Percentiles rank a stretch among this genome's conserved stretches.
phyloP scores from a whole-genome alignment of 257 asterid species.

The Cinchona pubescens region DNA sequence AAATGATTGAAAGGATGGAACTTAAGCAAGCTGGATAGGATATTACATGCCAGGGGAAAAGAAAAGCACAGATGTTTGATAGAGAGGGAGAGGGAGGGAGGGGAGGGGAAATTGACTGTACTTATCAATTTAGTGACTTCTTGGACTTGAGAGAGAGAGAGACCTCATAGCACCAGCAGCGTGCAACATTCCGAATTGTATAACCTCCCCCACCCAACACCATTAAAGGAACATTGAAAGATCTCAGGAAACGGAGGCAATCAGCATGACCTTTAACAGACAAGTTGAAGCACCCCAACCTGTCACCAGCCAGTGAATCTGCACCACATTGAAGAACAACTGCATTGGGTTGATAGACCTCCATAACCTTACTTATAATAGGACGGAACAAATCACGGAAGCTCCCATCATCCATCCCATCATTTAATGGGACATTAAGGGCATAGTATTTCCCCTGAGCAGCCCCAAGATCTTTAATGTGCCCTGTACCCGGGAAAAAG shows the following conservation, averaged over 20 bases:
- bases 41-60: too few species aligned
- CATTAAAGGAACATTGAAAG: slow-evolving; percentile 67
- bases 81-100: not conserved
- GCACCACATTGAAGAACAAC: slow-evolving; percentile 80
- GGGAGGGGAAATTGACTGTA: too few species aligned
- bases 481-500: slow-evolving; percentile 64
- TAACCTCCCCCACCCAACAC: slow-evolving; percentile 77
- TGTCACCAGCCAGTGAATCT: slow-evolving; percentile 63
- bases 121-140: too few species aligned
- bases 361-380: slow-evolving; percentile 55
- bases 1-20: not conserved
- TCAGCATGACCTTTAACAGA: slow-evolving; percentile 69
- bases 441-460: slow-evolving; percentile 48
- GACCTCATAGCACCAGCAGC: slow-evolving; percentile 76
- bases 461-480: slow-evolving; percentile 50
- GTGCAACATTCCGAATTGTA: slow-evolving; percentile 62
- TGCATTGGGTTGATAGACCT: slow-evolving; percentile 58
- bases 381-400: slow-evolving; percentile 55
- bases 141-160: slow-evolving; percentile 18
- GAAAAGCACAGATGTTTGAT: not conserved
- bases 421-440: slow-evolving; percentile 57
- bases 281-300: slow-evolving; percentile 64
- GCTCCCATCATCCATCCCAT: slow-evolving; percentile 53
- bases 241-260: slow-evolving; percentile 56
- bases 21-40: not conserved